These are phyloP conservation scores for Xerocomellus chrysenteron DNA, from an alignment of 768 basidiomycete species.

Conservation along the genomic window DNA sequence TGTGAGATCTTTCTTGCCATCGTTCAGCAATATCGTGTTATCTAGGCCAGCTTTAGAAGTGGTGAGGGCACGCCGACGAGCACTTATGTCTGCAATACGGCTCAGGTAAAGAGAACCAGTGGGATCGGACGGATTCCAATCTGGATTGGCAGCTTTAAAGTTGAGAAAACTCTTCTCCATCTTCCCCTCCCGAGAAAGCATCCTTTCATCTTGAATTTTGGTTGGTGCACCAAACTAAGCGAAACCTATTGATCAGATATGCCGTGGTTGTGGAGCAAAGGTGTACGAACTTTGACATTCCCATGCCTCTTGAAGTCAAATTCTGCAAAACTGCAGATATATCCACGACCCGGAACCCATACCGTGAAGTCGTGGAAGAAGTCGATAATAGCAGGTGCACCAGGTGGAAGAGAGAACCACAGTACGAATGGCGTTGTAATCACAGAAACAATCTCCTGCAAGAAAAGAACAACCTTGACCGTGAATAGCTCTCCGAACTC, in stretches of 20 bases:
- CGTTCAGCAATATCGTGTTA: slow-evolving; percentile 31
- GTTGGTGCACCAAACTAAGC: slow-evolving; percentile 82
- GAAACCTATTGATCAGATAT: not conserved
- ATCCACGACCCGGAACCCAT: slow-evolving; percentile 94
- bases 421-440: slow-evolving; percentile 92
- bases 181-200: slow-evolving; percentile 90
- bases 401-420: slow-evolving; percentile 87
- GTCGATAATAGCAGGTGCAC: slow-evolving; percentile 89
- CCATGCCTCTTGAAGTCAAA: slow-evolving; percentile 97
- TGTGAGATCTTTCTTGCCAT: slow-evolving; percentile 36
- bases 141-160: slow-evolving; percentile 95
- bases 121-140: slow-evolving; percentile 92
- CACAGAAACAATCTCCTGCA: slow-evolving; percentile 86
- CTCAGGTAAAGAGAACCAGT: slow-evolving; percentile 88
- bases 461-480: slow-evolving; percentile 88
- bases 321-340: slow-evolving; percentile 97
- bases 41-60: slow-evolving; percentile 29
- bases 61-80: slow-evolving; percentile 37
- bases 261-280: not conserved
- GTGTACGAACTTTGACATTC: slow-evolving; percentile 70
- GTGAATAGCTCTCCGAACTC: slow-evolving; percentile 91
- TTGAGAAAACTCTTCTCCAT: slow-evolving; percentile 99
- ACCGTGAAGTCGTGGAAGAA: slow-evolving; percentile 99
- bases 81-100: slow-evolving; percentile 72
- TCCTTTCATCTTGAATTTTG: slow-evolving; percentile 62